These are phyloP conservation scores for Styphnolobium japonicum DNA, from an alignment of 306 rosid genomes.

Conservation along the genomic window DNA sequence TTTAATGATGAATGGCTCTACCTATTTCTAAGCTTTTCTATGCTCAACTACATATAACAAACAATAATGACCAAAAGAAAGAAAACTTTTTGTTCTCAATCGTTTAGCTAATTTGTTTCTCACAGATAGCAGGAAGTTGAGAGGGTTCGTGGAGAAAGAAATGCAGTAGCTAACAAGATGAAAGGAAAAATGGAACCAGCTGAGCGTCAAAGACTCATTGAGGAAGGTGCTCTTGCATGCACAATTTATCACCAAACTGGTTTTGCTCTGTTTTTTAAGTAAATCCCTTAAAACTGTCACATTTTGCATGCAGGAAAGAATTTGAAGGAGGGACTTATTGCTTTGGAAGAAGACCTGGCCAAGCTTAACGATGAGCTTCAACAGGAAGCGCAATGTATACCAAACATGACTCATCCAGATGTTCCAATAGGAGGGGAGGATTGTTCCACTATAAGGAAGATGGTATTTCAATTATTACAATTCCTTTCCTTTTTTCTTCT, in stretches of 20 bases:
- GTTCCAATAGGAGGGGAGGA: constrained; percentile 98
- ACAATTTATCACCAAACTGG: background rate
- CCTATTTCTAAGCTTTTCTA: background rate
- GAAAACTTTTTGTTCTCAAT: constrained; percentile 33
- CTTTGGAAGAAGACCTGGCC: constrained; percentile 84
- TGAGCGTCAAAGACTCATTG: constrained; percentile 74
- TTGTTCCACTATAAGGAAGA: constrained; percentile 54
- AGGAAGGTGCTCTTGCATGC: constrained; percentile 69
- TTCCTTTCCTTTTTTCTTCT: constrained; percentile 1
- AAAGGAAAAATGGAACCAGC: constrained; percentile 83
- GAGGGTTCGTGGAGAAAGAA: constrained; percentile 88
- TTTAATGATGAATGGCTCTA: background rate
- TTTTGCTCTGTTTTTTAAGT: constrained; percentile 1
- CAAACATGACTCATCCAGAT: constrained; percentile 85
- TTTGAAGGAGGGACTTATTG: constrained; percentile 73
- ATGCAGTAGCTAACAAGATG: constrained; percentile 90
- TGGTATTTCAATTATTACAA: constrained; percentile 41
- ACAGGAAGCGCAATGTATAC: constrained; percentile 83
- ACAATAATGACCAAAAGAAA: background rate
- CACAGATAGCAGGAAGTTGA: constrained; percentile 98
- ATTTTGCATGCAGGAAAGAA: constrained; percentile 60
- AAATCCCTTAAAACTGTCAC: background rate
- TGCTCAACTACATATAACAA: background rate
- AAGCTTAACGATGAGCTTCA: constrained; percentile 80
- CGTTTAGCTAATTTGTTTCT: constrained; percentile 67